Base-by-base conservation (phyloP, 176 grass and related monocot genomes). In the Carex littledalei region DNA sequence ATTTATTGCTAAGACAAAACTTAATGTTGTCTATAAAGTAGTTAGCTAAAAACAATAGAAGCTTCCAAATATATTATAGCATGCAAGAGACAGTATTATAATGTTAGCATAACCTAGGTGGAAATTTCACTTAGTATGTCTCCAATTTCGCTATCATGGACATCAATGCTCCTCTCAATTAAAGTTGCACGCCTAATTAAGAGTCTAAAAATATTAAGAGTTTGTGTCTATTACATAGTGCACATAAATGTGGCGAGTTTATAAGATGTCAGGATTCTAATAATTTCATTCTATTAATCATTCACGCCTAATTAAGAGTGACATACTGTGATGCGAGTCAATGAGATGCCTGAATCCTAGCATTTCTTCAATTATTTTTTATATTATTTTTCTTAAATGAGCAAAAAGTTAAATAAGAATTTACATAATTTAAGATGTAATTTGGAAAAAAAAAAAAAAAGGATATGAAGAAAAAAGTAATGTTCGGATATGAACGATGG, bases 121-220 rank as follows among this genome's bases (percentile, higher is more conserved):
- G 47, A 54, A 29, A 77, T 76, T 20, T 58, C 56, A 81, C 16
- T 41, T 41, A 60, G 10, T 58, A 81, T 81, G 78, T 81, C 35
- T 6, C 54, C 78, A 22, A 6, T 61, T 41, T 81, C 56, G 56
- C 17, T 20, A 21, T 39, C 68, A 45, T n/a, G 68, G 18, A 8
- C 52, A 81, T 81, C 29, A 81, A 81, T 81, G 35, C 55, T 81
- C 15, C 71, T 39, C 13, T 80, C 56, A 8, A 63, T 47, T 63
- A 63, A 81, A 81, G 73, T 63, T 63, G 31, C 79, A 81, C 54
- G 79, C 79, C 32, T 63, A 61, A 21, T 61, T 81, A 63, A 81
- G 55, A 20, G 35, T 21, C 3, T n/a, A 1, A 43, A 79, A 79
- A 32, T 53, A 57, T 21, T 34, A 9, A 41, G 5, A 68, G 3